Base-by-base conservation (phyloP, 2,329 filamentous ascomycete species). In the Trichophyton rubrum region DNA sequence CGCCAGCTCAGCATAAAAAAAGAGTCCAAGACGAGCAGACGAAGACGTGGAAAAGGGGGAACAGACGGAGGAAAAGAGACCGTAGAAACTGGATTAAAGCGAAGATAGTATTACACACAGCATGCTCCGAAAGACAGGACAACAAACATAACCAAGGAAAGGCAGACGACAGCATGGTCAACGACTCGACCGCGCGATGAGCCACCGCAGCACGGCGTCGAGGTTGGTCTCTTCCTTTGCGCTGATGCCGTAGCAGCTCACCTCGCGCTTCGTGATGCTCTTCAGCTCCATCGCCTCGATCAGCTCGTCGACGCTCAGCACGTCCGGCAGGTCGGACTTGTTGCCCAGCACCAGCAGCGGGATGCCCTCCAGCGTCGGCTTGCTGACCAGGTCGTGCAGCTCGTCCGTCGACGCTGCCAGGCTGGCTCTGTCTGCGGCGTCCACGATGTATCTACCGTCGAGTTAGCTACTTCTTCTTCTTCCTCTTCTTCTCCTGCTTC, bases 161-260 rank as follows among this genome's bases (percentile, higher is more conserved):
- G 41, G 41, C 13, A 45, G 41, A 20, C n/a, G 22, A 17, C 27
- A 24, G 22, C 45, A 24, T 30, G 27, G 27, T 83, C 76, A 90
- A 76, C 86, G 86, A 71, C 81, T 89, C 64, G 90, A 87, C 73
- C 89, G 88, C 67, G 90, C 92, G 74, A 99, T 92, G 72, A 99
- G 80, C 89, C 93, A 99, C 73, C 96, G 89, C 68, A 99, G 80
- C 59, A 99, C 93, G 5, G 92, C 93, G 71, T 99, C 92, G 66
- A 99, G 84, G 76, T 99, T 99, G 61, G 92, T 99, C 77, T 99
- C 93, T 73, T 97, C 92, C 75, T 97, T 97, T 63, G 92, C 93
- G 73, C 91, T 96, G 77, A 99, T 96, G 64, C 92, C 92, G 75
- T 99, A 99, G 77, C 93, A 97, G 77, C 90, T 96, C 67, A 99